Evolutionary conservation across 768 basidiomycete species (phyloP), one percentile per base, ranked within the genome.

Genomic region (Xerocomus spinulosus): DNA sequence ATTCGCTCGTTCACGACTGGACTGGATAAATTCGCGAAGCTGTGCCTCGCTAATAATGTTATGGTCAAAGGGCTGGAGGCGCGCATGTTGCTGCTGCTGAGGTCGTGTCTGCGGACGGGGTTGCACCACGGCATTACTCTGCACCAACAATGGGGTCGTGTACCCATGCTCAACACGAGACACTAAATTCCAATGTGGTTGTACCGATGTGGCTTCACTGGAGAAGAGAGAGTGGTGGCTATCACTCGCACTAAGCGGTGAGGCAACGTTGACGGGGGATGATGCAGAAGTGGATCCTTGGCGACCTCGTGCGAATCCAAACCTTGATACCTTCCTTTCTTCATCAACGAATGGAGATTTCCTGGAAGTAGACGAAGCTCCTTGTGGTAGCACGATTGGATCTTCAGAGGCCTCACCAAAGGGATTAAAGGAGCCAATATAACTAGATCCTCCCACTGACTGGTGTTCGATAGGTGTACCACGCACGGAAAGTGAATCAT

Each of bases 401-500:
- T 81, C 81, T 12, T 85, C 82, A 17, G 51, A 64, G 12, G 60
- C 53, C 47, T 90, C 86, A 9, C 79, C 81, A 56, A 92, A 92
- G 0, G 89, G 89, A 64, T 92, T 85, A 61, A 91, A 90, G 4
- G 84, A 80, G 0, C 87, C 87, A 4, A 80, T 72, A 59, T 90
- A 90, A 53, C 73, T 75, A 3, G 77, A 70, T 20, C 70, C 69
- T 40, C 70, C 71, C 15, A 70, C 68, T 2, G 74, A 63, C 48
- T 77, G 77, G 37, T 69, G 74, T 38, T 81, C 80, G 7, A 73
- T 52, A 5, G 72, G 64, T 18, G 73, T 64, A 14, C 68, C 60
- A 35, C 74, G 69, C 5, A 69, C 57, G 33, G 70, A 61, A 26
- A 72, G 61, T 6, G 83, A 71, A 56, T 83, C 82, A 58, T 79